Evolutionary conservation across 169 alveolate species (phyloP), one percentile per base, ranked within the genome.

Genomic region (Eimeria tenella): DNA sequence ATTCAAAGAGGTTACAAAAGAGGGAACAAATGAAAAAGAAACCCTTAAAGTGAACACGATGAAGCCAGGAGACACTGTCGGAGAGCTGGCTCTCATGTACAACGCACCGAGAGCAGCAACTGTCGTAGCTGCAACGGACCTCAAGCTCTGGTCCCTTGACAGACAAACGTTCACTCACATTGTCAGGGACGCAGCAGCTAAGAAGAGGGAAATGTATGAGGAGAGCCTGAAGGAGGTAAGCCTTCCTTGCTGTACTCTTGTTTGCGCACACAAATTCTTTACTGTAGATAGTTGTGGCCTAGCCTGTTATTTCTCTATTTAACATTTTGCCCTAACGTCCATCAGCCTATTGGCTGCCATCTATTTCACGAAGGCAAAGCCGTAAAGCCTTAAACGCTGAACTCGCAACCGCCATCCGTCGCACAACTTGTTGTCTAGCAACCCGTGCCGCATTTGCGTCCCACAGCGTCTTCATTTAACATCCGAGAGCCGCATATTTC

Each of bases 41-140:
- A 63, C 86, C 25, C 56, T 93, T 11, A 93, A 96, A 77, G 96
- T 94, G 63, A 97, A 95, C 93, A 63, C 70, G 25, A 96, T 98
- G 58, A 52, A 42, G 60, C 68, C 52, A 10, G 99, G 99, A 42
- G 99, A 98, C 82, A 95, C 97, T 9, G 98, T 98, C 93, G 99
- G 99, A 19, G 99, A 98, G 93, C 97, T 98, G 7, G 98, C 99
- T 7, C 96, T 98, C 23, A 63, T 91, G 92, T 98, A 98, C 95
- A 98, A 98, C 96, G 96, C 98, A 73, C 99, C 99, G 8, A 96
- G 99, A 91, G 99, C 99, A 4, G 99, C 99, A 6, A 97, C 99
- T 1, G 98, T 98, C 31, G 96, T 90, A 31, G 98, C 99, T 17
- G 96, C 95, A 60, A 94, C 93, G 21, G 98, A 97, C 60, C 95